Conservation (phyloP, 2,329 filamentous ascomycete genomes). For the Ophiostoma tasmaniense region DNA sequence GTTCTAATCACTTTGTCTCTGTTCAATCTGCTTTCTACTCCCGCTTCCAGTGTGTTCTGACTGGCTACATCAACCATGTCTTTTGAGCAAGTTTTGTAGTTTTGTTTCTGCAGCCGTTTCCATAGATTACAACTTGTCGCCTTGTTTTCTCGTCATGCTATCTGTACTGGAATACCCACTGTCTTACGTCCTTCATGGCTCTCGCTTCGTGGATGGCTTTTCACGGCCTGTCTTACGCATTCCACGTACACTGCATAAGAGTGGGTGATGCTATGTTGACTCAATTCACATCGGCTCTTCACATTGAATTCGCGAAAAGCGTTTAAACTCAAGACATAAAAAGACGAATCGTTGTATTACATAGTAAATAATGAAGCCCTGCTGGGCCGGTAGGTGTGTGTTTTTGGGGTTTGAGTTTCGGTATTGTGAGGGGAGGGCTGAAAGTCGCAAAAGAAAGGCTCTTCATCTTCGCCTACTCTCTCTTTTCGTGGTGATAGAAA, state of each 20-base stretch:
- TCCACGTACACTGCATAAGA: neutral
- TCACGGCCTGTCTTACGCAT: neutral
- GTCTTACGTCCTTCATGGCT: neutral
- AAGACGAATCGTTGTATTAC: constrained; percentile 18
- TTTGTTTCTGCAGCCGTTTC: neutral
- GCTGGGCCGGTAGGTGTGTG: neutral
- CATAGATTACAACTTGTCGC: neutral
- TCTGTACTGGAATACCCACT: neutral
- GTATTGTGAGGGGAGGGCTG: neutral
- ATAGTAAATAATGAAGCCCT: constrained; percentile 13
- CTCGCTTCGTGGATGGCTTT: neutral
- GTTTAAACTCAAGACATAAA: neutral
- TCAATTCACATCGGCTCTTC: too few species aligned
- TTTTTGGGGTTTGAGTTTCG: constrained; percentile 10
- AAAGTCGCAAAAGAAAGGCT: neutral
- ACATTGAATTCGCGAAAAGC: neutral
- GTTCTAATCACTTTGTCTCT: neutral
- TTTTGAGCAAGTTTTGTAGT: neutral
- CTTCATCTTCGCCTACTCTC: neutral
- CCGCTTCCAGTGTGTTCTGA: neutral
- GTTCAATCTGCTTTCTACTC: neutral
- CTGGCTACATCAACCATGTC: neutral
- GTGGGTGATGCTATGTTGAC: neutral
- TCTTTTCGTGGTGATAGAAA: constrained; percentile 2
- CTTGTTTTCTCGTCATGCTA: neutral